Evolutionary conservation across 2,329 filamentous ascomycete species (phyloP).

Genomic region (Microdochium paspali): DNA sequence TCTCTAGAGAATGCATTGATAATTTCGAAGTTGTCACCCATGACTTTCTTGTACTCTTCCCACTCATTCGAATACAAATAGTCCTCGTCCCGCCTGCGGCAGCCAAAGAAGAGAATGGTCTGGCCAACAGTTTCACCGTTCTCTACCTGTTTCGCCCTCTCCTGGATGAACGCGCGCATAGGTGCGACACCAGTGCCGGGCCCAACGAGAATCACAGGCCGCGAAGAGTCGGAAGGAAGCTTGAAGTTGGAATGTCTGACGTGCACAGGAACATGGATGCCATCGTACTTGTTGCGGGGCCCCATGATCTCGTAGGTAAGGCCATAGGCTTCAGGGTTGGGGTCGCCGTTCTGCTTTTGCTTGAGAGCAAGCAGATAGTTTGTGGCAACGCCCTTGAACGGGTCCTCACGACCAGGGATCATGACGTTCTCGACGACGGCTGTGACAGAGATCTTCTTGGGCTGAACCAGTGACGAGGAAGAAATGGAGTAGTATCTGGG

Average conservation of each 20-base stretch:
- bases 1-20: constrained; percentile 95
- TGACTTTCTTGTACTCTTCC: constrained; percentile 71
- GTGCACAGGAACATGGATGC: constrained; percentile 89
- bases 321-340: constrained; percentile 71
- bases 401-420: constrained; percentile 66
- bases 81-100: constrained; percentile 78
- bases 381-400: constrained; percentile 88
- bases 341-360: constrained; percentile 89
- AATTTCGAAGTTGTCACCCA: constrained; percentile 84
- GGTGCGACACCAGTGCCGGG: constrained; percentile 95
- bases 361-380: constrained; percentile 94
- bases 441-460: constrained; percentile 90
- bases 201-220: constrained; percentile 92
- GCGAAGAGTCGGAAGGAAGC: constrained; percentile 86
- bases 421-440: constrained; percentile 82
- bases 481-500: constrained; percentile 99
- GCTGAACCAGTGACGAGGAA: constrained; percentile 88
- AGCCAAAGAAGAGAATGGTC: constrained; percentile 91
- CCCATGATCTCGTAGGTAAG: constrained; percentile 80
- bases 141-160: constrained; percentile 75
- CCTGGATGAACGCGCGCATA: constrained; percentile 91
- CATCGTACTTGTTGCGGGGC: constrained; percentile 94
- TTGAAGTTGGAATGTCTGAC: constrained; percentile 99
- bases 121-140: constrained; percentile 76
- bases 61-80: constrained; percentile 90